Base-by-base conservation (phyloP, 2,329 filamentous ascomycete genomes). In the Diplodia intermedia region DNA sequence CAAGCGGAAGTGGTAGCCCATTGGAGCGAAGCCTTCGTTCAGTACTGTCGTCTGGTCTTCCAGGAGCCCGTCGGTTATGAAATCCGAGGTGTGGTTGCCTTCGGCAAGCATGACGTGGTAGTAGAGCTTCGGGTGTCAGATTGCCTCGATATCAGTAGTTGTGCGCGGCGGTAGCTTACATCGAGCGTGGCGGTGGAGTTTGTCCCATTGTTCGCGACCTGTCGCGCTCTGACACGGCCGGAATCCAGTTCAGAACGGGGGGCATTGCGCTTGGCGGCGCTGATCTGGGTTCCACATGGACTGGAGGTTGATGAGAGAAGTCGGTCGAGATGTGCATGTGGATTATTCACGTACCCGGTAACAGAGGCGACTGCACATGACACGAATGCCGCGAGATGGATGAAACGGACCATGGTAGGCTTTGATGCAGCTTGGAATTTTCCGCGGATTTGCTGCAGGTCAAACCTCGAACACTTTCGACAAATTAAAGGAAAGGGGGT, bases 1-100 rank as follows among this genome's bases (percentile, higher is more conserved):
- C 50, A 84, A 78, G 31, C 77, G 79, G 75, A 86, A 86, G 1
- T 73, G 72, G 70, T 86, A 78, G 65, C 79, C 79, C 38, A 84
- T 77, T 0, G 79, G 76, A 20, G 75, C 76, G 68, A 81, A 86
- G 18, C 81, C 81, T 0, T 71, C 66, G 73, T 86, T 86, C 72
- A 86, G 72, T 23, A 81, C 79, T 3, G 74, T 70, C n/a, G 86
- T 72, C 76, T 86, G 83, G 66, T 76, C 70, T 56, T 73, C 67
- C 69, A 78, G 74, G 14, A 54, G 62, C 11, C 55, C 49, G 7
- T 54, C 49, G 6, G 49, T 65, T n/a, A 65, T 62, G 26, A 62
- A 62, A 20, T 50, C 57, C 3, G 57, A 50, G 0, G 57, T 49
- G 23, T 33, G 14, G 9, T 62, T 50, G 9, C 31, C n/a, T 11